Base-by-base conservation (phyloP, 176 grass and related monocot species). In the Oropetium thomaeum region DNA sequence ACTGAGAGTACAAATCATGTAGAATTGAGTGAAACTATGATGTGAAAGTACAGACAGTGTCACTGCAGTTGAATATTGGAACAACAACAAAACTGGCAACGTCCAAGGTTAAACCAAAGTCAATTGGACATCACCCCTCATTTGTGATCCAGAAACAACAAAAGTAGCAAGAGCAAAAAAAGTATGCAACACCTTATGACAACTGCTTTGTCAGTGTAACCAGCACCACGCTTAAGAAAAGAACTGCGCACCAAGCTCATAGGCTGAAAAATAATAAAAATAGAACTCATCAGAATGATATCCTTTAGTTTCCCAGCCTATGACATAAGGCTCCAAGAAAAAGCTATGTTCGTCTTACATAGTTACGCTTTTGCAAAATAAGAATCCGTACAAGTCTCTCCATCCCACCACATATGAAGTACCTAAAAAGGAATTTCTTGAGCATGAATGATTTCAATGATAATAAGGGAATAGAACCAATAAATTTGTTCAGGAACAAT, bases 151-250 rank as follows among this genome's bases (percentile, higher is more conserved):
- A 62, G 54, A 25, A 82, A 41, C 69, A 74, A 57, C 19, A 81
- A 62, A 37, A 28, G 52, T 6, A 62, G 63, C 34, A 69, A 27
- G 16, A 49, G 49, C 34, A 64, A 55, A n/a, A 75, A 47, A 38
- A 12, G 42, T 38, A 66, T 31, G 52, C 15, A 67, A 39, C 52
- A 98, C 91, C 95, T 98, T 23, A 92, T 92, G 67, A 94, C 84
- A 52, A 98, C 91, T 76, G 91, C 95, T 94, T 94, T 93, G 77
- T 98, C 91, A 76, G 87, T 94, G 75, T 89, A 98, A 53, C 95
- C 95, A 68, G 84, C 52, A 49, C 95, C 95, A 15, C 95, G 88
- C 58, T 68, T 75, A 75, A 81, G 6, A 51, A 92, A 92, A 62
- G 91, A 85, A 74, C 73, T 59, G 30, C 95, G 86, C 38, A 94